phyloP scores from a whole-genome alignment of 2,329 filamentous ascomycete species.

The Dactylellina drechsleri region DNA sequence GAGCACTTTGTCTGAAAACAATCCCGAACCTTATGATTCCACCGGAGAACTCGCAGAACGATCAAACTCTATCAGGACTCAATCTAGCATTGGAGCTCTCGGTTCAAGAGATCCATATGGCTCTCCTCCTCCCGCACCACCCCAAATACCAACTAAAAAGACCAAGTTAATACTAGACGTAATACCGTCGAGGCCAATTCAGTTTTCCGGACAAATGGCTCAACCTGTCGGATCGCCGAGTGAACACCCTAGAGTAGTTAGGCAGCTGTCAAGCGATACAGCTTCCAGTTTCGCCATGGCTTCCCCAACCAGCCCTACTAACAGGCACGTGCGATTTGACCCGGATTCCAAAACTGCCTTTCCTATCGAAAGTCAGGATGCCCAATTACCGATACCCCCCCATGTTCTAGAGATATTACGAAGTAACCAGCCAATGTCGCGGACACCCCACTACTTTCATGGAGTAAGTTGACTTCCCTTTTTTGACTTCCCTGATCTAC shows the following conservation, averaged over 20 bases:
- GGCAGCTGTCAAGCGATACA: slow-evolving; percentile 37
- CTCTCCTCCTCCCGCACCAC: slow-evolving; percentile 16
- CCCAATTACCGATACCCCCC: slow-evolving; percentile 38
- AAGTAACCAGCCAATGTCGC: slow-evolving; percentile 19
- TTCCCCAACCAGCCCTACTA: slow-evolving; percentile 28
- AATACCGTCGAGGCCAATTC: slow-evolving; percentile 14
- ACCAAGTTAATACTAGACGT: slow-evolving; percentile 11
- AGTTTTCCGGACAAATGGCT: slow-evolving; percentile 21
- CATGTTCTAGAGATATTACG: slow-evolving; percentile 47
- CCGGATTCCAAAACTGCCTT: slow-evolving; percentile 29
- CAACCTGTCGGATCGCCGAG: slow-evolving; percentile 15
- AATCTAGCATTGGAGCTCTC: slow-evolving; percentile 32
- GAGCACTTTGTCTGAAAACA: slow-evolving; percentile 10
- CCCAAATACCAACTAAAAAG: slow-evolving; percentile 28
- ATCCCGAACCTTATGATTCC: not conserved
- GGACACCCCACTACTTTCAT: slow-evolving; percentile 35
- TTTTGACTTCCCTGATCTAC: not conserved
- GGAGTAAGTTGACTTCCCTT: slow-evolving; percentile 25
- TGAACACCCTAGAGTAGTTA: slow-evolving; percentile 5
- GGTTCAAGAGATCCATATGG: slow-evolving; percentile 37
- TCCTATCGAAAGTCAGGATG: slow-evolving; percentile 16
- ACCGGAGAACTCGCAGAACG: slow-evolving; percentile 19
- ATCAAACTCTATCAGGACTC: slow-evolving; percentile 31
- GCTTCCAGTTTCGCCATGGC: slow-evolving; percentile 50
- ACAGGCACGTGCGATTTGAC: slow-evolving; percentile 35